A percentile compares a stretch with the other conserved stretches of the same genome.
These are phyloP conservation scores for Fusarium palustre DNA, from an alignment of 2,329 filamentous ascomycete species.

Conservation along the genomic window DNA sequence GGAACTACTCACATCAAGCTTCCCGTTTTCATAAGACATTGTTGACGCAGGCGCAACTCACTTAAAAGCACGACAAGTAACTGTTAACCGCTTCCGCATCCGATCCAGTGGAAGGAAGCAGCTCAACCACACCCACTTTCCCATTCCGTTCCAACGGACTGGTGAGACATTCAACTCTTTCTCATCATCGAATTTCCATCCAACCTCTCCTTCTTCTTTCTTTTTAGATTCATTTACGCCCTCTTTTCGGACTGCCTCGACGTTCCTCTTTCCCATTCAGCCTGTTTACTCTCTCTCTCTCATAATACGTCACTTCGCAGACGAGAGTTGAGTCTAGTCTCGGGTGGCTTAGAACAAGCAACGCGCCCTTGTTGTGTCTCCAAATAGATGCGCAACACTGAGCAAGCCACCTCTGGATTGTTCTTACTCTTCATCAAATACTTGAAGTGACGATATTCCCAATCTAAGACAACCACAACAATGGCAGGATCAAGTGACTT, in stretches of 20 bases:
- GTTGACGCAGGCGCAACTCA: slow-evolving; percentile 19
- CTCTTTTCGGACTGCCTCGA: not conserved
- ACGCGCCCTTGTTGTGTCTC: slow-evolving; percentile 11
- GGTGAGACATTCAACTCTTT: slow-evolving; percentile 18
- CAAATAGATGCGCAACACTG: slow-evolving; percentile 1
- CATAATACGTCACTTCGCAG: slow-evolving; percentile 19
- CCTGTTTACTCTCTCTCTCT: not conserved
- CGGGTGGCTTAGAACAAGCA: slow-evolving; percentile 20
- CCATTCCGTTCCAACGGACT: slow-evolving; percentile 16
- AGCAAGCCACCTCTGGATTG: slow-evolving; percentile 14
- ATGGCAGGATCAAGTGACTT: slow-evolving; percentile 31
- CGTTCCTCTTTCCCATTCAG: not conserved
- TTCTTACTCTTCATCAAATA: slow-evolving; percentile 2
- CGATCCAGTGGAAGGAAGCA: slow-evolving; percentile 8
- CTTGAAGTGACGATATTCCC: not conserved
- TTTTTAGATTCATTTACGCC: not conserved
- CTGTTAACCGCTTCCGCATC: not conserved
- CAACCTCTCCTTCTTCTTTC: slow-evolving; percentile 13
- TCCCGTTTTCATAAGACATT: slow-evolving; percentile 19
- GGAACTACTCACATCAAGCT: slow-evolving; percentile 12
- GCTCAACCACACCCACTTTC: slow-evolving; percentile 22
- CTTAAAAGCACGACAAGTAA: not conserved
- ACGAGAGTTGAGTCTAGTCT: slow-evolving; percentile 25
- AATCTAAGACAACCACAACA: slow-evolving; percentile 9
- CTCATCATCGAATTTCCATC: slow-evolving; percentile 13